A percentile compares a stretch with the other conserved stretches of the same genome.
phyloP scores from a whole-genome alignment of 2,329 filamentous ascomycete species.

The Fulvia fulva region DNA sequence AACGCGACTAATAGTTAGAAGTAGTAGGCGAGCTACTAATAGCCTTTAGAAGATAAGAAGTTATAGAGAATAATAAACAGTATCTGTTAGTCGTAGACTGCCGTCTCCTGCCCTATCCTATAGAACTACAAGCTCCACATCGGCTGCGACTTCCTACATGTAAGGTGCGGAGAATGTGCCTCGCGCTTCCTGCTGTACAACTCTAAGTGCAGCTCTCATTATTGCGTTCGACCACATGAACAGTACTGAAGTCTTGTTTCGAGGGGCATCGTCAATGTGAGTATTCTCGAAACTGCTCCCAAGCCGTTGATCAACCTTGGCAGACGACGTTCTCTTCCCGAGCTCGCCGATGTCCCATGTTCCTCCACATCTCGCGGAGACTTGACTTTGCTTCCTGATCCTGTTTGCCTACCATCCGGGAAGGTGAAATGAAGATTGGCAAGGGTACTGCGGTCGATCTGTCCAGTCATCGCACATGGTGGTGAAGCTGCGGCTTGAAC shows the following conservation, averaged over 20 bases:
- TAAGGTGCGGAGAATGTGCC: neutral
- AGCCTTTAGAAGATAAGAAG: too few species aligned
- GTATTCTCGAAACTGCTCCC: neutral
- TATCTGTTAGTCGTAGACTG: too few species aligned
- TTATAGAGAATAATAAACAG: too few species aligned
- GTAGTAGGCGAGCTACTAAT: too few species aligned
- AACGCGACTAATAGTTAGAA: too few species aligned
- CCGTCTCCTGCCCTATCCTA: too few species aligned
- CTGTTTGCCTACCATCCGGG: neutral
- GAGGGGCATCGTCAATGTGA: neutral
- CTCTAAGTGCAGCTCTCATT: neutral
- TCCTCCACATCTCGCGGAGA: neutral
- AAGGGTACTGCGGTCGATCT: neutral
- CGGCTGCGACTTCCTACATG: neutral
- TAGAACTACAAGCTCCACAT: neutral
- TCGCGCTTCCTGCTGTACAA: neutral
- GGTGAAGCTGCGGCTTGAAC: neutral
- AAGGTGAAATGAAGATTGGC: constrained; percentile 3
- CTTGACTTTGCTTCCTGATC: neutral
- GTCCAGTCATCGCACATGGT: neutral
- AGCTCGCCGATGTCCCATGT: neutral
- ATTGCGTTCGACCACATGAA: neutral
- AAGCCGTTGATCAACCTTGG: neutral
- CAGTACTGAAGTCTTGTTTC: neutral
- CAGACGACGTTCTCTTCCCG: neutral